Conservation (phyloP, 371 early-diverging fungal species). For the Mortierella sp. region DNA sequence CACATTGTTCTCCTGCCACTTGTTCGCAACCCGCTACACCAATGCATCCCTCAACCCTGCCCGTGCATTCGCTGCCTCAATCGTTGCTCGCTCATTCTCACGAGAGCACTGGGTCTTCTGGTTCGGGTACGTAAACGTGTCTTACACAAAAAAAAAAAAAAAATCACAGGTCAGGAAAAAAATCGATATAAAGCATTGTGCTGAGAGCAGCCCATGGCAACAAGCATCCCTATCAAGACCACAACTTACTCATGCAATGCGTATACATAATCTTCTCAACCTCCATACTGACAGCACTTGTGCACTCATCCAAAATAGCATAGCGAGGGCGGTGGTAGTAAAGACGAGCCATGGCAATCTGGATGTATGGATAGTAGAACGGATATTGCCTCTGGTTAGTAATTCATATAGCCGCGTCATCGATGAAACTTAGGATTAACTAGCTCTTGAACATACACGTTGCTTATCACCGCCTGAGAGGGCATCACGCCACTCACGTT, state of each 20-base stretch:
- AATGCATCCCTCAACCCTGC: conserved; percentile 77
- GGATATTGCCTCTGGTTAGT: neutral
- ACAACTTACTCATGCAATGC: conserved; percentile 75
- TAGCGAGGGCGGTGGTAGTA: conserved; percentile 93
- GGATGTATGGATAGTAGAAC: neutral
- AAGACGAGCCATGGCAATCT: conserved; percentile 90
- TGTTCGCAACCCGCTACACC: conserved; percentile 63
- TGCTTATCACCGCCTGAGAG: conserved; percentile 91
- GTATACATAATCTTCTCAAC: conserved; percentile 93
- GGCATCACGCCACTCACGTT: conserved; percentile 88
- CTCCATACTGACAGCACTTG: conserved; percentile 92
- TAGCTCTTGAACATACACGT: conserved; percentile 63
- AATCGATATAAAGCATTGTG: too few species aligned
- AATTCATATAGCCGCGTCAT: neutral
- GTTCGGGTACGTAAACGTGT: conserved; percentile 56
- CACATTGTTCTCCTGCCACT: conserved; percentile 63
- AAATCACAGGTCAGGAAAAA: neutral
- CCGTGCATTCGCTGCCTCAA: conserved; percentile 68
- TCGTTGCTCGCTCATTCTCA: conserved; percentile 64
- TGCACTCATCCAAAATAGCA: conserved; percentile 94
- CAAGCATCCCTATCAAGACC: too few species aligned
- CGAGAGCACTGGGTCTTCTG: conserved; percentile 70
- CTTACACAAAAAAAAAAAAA: neutral
- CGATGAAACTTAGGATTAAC: neutral
- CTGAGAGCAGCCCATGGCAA: too few species aligned